Conservation (phyloP, 148 eudicot species). For the Simmondsia chinensis region DNA sequence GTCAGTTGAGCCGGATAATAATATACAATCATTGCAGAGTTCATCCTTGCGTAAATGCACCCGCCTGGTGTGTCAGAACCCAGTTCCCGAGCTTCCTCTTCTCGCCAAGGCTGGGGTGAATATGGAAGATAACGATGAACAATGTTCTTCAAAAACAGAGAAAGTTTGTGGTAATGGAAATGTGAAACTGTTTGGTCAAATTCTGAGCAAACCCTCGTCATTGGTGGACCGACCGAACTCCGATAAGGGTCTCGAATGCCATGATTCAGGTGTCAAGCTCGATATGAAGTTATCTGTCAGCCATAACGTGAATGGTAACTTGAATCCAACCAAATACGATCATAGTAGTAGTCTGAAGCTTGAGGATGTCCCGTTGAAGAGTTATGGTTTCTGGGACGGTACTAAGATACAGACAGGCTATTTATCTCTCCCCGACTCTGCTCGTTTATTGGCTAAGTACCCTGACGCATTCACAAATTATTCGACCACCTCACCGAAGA, state of each 20-base stretch:
- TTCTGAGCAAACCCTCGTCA: conserved; percentile 46
- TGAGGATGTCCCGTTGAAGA: conserved; percentile 53
- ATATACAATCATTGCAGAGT: conserved; percentile 19
- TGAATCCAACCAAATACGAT: conserved; percentile 14
- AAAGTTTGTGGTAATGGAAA: conserved; percentile 56
- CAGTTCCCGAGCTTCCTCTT: conserved; percentile 25
- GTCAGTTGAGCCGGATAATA: conserved; percentile 22
- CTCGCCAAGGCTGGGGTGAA: conserved; percentile 14
- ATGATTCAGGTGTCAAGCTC: conserved; percentile 14
- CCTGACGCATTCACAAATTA: conserved; percentile 54
- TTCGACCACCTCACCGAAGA: conserved; percentile 23
- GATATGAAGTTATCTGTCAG: conserved; percentile 15
- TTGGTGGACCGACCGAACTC: conserved; percentile 23
- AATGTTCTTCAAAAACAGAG: conserved; percentile 33
- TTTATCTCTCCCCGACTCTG: conserved; percentile 57
- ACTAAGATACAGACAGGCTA: conserved; percentile 45
- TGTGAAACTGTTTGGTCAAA: conserved; percentile 86
- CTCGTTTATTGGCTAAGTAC: conserved; percentile 56
- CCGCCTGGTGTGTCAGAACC: conserved; percentile 15
- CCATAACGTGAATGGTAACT: conserved; percentile 18
- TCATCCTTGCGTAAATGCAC: conserved; percentile 37
- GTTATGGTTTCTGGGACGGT: conserved; percentile 71
- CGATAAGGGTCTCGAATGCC: conserved; percentile 12
- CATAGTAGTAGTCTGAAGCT: conserved; percentile 26
- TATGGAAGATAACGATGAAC: conserved; percentile 4